These are phyloP conservation scores for Naumovozyma castellii DNA, from an alignment of 805 yeast genomes.

Conservation along the genomic window DNA sequence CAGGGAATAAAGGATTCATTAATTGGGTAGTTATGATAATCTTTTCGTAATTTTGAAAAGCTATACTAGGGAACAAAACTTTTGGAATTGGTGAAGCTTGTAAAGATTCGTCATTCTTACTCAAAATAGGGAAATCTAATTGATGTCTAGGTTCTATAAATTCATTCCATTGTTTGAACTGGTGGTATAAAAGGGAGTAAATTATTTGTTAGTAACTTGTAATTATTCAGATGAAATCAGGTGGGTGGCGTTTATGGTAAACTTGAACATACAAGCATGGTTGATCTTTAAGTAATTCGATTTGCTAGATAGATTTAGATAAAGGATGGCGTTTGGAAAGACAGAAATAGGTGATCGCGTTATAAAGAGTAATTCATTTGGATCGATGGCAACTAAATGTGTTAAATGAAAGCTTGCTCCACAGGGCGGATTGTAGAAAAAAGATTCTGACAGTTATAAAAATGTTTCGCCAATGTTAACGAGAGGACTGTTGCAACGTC, in stretches of 20 bases:
- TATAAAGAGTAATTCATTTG: too few relatives aligned
- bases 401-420: too few relatives aligned
- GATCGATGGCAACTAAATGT: too few relatives aligned
- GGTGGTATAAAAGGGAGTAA: too few relatives aligned
- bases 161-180: constrained; percentile 46
- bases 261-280: constrained; percentile 2
- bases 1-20: constrained; percentile 25
- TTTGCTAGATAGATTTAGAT: background rate
- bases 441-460: too few relatives aligned
- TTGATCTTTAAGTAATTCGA: background rate
- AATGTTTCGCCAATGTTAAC: too few relatives aligned
- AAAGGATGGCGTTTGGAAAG: too few relatives aligned
- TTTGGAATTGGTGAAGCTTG: constrained; percentile 26
- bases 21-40: constrained; percentile 19
- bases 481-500: too few relatives aligned
- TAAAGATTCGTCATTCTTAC: constrained; percentile 17
- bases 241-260: background rate
- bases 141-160: constrained; percentile 40
- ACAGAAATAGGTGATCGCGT: too few relatives aligned
- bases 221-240: too few relatives aligned
- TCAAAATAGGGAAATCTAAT: constrained; percentile 27
- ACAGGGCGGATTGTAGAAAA: too few relatives aligned
- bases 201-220: background rate
- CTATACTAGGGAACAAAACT: constrained; percentile 16
- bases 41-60: constrained; percentile 10